Conservation (phyloP, 106 monocot species). For the Iris macrosiphon region DNA sequence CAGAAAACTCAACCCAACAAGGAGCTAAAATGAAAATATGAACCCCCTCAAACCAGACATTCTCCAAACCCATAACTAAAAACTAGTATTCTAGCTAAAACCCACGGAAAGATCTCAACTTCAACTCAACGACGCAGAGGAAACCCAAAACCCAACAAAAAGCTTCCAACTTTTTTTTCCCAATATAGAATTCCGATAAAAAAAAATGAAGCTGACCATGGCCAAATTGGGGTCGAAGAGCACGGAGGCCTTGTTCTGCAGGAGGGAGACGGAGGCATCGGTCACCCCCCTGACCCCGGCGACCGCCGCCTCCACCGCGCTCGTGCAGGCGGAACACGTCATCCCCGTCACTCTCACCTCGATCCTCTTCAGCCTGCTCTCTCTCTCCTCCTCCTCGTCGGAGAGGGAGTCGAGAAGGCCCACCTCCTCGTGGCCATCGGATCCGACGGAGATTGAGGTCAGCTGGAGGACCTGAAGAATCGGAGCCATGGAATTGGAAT, state of each 20-base stretch:
- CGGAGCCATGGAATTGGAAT: conserved; percentile 4
- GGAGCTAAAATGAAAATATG: too few relatives aligned
- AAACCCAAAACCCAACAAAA: too few relatives aligned
- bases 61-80: too few relatives aligned
- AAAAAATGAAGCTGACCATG: conserved; percentile 6
- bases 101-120: too few relatives aligned
- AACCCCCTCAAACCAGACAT: too few relatives aligned
- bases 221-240: conserved; percentile 11
- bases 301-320: conserved; percentile 19
- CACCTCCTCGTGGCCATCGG: conserved; percentile 4
- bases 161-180: too few relatives aligned
- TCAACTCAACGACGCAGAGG: too few relatives aligned
- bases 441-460: not conserved
- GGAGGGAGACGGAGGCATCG: conserved; percentile 10
- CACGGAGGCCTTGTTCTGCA: conserved; percentile 26
- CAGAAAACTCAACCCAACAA: too few relatives aligned
- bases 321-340: conserved; percentile 26
- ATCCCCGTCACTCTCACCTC: conserved; percentile 19
- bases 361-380: conserved; percentile 8
- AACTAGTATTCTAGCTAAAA: too few relatives aligned
- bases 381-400: not conserved
- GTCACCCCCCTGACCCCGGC: conserved; percentile 11
- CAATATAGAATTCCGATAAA: too few relatives aligned
- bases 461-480: conserved; percentile 3
- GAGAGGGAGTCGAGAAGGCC: conserved; percentile 8